Evolutionary conservation across 345 rosid species (phyloP).

Genomic region (Acer campestre): DNA sequence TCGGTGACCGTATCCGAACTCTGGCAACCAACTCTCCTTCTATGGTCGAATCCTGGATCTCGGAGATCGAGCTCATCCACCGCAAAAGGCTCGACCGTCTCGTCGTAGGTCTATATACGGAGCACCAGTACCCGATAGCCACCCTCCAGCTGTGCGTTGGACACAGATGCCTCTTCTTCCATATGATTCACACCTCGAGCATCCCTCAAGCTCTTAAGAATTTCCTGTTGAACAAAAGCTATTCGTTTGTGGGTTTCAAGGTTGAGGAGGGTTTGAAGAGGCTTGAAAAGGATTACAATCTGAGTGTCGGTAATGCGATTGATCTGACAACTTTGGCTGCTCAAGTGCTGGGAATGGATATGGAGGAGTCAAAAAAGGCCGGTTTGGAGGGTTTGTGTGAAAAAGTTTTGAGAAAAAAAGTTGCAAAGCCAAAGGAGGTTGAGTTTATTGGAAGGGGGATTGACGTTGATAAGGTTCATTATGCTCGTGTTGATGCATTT

Average conservation of each 20-base stretch:
- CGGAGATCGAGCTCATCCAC: constrained; percentile 10
- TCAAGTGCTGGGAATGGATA: neutral
- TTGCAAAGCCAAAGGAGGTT: constrained; percentile 36
- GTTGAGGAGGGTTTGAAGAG: constrained; percentile 36
- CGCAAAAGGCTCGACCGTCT: constrained; percentile 1
- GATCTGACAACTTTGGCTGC: constrained; percentile 42
- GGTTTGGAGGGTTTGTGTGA: constrained; percentile 36
- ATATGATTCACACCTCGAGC: constrained; percentile 34
- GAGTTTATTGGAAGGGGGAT: constrained; percentile 47
- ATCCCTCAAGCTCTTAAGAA: constrained; percentile 31
- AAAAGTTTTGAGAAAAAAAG: constrained; percentile 34
- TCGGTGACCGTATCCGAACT: constrained; percentile 38
- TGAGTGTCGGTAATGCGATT: constrained; percentile 29
- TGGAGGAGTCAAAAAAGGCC: constrained; percentile 21
- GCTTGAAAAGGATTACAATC: constrained; percentile 32
- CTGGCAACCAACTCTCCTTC: constrained; percentile 36
- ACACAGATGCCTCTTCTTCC: constrained; percentile 40
- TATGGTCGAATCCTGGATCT: constrained; percentile 37
- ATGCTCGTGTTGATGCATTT: constrained; percentile 51
- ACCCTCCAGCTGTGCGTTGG: constrained; percentile 43
- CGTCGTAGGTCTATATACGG: constrained; percentile 50
- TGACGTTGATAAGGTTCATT: constrained; percentile 39
- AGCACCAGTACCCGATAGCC: constrained; percentile 39
- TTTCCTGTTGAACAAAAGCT: constrained; percentile 24
- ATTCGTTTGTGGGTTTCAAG: constrained; percentile 43